These are phyloP conservation scores for Linnemannia zychae DNA, from an alignment of 192 early-diverging fungal genomes.

Conservation along the genomic window DNA sequence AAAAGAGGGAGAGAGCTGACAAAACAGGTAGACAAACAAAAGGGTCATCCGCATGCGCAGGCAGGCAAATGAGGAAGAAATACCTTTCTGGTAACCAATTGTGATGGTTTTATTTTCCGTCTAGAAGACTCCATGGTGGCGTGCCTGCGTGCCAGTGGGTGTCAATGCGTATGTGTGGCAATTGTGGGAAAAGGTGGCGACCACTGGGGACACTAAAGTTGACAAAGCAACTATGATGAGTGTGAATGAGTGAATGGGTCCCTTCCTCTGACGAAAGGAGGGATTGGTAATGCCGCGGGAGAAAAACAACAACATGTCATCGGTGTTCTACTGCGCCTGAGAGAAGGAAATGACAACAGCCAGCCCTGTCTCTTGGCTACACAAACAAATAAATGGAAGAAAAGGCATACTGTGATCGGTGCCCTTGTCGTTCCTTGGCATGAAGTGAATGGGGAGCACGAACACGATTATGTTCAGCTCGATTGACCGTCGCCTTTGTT, in stretches of 20 bases:
- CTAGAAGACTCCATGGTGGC: constrained; percentile 6
- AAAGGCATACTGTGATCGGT: neutral
- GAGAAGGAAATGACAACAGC: neutral
- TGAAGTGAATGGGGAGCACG: neutral
- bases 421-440: neutral
- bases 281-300: neutral
- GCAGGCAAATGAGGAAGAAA: neutral
- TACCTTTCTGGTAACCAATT: neutral
- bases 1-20: neutral
- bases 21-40: neutral
- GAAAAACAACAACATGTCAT: neutral
- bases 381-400: neutral
- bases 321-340: neutral
- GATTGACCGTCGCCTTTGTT: constrained; percentile 1
- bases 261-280: too few species aligned
- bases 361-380: neutral
- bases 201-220: neutral
- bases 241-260: too few species aligned
- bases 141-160: neutral
- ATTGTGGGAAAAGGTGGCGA: neutral
- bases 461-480: neutral
- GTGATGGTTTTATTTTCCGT: neutral
- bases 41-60: neutral
- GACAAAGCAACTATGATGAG: too few species aligned
- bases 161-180: neutral